Evolutionary conservation across 2,329 filamentous ascomycete species (phyloP), one percentile per base, ranked within the genome.

Genomic region (Fusarium nurragi): DNA sequence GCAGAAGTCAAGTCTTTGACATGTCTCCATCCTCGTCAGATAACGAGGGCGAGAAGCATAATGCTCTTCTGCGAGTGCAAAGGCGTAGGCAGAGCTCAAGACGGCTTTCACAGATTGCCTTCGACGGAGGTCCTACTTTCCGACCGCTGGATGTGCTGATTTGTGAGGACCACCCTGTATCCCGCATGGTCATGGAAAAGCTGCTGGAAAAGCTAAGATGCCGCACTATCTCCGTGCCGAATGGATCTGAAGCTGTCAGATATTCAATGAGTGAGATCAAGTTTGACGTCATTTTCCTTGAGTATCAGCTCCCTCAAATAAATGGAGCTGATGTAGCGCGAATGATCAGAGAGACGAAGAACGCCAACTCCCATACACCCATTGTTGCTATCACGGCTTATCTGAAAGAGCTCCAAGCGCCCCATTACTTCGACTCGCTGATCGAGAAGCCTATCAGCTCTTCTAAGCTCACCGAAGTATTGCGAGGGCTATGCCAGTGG

Each of bases 111-210:
- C 93, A 97, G 72, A 94, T 98, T 72, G 94, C 90, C 47, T 83
- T 97, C 34, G 86, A 90, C 37, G 93, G 94, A 50, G 90, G 90
- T 0, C 95, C 95, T 4, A 86, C 89, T 32, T 99, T 97, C 78
- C 87, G 95, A 26, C 93, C 95, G 3, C 79, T 99, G 48, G 95
- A 99, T 77, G 91, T 99, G 7, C 83, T 99, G 48, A 97, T 99
- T 48, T 98, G 95, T 75, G 95, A 99, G 78, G 95, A 99, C 72
- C 95, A 99, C 75, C 95, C 95, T 0, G 94, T 99, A 5, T 97
- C 95, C 7, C 88, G 94, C 21, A 89, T 99, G 81, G 94, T 99
- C n/a, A 98, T 99, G 94, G 95, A 99, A 75, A 95, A 97, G 71
- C 81, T 99, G 9, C 84, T 99, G 49, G 95, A 99, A 77, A 99